phyloP scores from a whole-genome alignment of 2,329 filamentous ascomycete species.

The Fusarium sp. region DNA sequence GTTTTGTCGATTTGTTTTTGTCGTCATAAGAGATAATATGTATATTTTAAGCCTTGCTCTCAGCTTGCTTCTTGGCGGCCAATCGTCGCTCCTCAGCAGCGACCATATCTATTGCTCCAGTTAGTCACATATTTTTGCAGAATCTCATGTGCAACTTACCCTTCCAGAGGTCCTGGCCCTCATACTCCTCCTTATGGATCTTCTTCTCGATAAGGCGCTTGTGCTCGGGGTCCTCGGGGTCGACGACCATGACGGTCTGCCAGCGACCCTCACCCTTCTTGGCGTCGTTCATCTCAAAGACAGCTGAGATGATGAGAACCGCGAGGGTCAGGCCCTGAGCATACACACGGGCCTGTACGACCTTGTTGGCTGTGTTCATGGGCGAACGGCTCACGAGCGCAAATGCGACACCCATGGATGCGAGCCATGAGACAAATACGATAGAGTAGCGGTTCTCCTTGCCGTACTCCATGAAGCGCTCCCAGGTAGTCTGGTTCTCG shows the following conservation, averaged over 20 bases:
- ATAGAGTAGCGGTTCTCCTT: constrained; percentile 87
- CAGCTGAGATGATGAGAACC: constrained; percentile 84
- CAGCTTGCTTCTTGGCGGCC: constrained; percentile 53
- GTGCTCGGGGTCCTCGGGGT: constrained; percentile 85
- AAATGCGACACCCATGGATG: constrained; percentile 80
- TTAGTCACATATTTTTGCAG: constrained; percentile 12
- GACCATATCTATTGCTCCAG: constrained; percentile 74
- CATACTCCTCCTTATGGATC: constrained; percentile 87
- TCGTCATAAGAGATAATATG: neutral
- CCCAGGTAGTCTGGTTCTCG: constrained; percentile 65
- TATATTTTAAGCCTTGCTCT: constrained; percentile 39
- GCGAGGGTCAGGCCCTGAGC: constrained; percentile 89
- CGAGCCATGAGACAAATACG: constrained; percentile 84
- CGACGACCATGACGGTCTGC: constrained; percentile 85
- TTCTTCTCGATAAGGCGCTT: constrained; percentile 87
- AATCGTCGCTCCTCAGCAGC: constrained; percentile 78
- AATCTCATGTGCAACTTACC: constrained; percentile 60
- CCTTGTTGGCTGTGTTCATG: constrained; percentile 81
- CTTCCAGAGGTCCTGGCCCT: constrained; percentile 94
- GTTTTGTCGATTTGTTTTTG: neutral
- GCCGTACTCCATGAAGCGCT: constrained; percentile 79
- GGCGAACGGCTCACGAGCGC: constrained; percentile 81
- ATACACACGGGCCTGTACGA: constrained; percentile 95
- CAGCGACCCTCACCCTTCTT: constrained; percentile 80
- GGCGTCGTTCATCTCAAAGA: constrained; percentile 83